Conservation (phyloP, 2,329 filamentous ascomycete genomes). For the Sclerotinia glacialis region DNA sequence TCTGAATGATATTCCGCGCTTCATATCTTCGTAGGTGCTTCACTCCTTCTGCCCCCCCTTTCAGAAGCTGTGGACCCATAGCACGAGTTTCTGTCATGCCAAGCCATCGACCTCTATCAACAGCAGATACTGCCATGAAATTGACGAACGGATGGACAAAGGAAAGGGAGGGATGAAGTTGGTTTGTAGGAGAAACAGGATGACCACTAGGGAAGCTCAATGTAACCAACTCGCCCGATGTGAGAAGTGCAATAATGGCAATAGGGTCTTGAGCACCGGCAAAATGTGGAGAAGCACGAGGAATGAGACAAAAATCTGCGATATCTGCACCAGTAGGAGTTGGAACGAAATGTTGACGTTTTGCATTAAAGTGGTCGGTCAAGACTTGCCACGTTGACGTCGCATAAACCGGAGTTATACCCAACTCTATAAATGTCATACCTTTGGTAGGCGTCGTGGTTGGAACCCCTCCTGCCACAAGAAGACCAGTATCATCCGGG, state of each 20-base stretch:
- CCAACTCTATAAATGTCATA: conserved; percentile 85
- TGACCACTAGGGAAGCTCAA: conserved; percentile 90
- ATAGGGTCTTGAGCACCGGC: conserved; percentile 87
- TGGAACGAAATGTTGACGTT: conserved; percentile 66
- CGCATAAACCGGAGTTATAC: conserved; percentile 82
- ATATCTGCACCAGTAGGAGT: conserved; percentile 77
- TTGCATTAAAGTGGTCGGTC: conserved; percentile 74
- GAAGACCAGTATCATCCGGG: conserved; percentile 84
- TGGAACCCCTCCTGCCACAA: conserved; percentile 78
- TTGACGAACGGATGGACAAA: conserved; percentile 89
- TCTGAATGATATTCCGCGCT: conserved; percentile 77
- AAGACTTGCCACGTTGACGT: conserved; percentile 88
- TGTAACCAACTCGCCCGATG: conserved; percentile 84
- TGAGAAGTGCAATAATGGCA: conserved; percentile 73
- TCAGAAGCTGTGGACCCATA: conserved; percentile 73
- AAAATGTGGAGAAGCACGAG: conserved; percentile 80
- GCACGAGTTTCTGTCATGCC: conserved; percentile 82
- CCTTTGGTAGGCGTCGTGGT: conserved; percentile 68
- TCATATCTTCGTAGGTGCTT: conserved; percentile 75
- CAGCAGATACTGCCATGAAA: conserved; percentile 65
- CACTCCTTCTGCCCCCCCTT: conserved; percentile 72
- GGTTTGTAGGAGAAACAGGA: conserved; percentile 87
- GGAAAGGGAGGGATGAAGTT: conserved; percentile 81
- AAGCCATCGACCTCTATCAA: conserved; percentile 81
- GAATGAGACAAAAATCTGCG: conserved; percentile 77